Evolutionary conservation across 495 filamentous ascomycete genomes (phyloP).

Genomic region (Penicillium roqueforti): DNA sequence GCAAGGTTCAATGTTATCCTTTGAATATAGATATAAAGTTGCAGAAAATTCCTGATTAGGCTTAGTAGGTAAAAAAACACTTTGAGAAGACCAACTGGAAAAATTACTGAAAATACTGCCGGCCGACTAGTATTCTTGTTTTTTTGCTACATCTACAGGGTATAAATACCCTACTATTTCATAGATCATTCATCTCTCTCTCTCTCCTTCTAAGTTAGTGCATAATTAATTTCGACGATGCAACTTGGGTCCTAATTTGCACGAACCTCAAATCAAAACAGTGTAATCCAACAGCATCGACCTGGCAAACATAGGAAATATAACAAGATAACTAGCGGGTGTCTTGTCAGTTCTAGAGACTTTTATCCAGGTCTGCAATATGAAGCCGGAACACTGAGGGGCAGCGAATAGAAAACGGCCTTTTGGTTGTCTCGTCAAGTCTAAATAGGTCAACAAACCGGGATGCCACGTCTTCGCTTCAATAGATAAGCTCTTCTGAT

Average conservation of each 20-base stretch:
- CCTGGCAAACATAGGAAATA: slow-evolving; percentile 7
- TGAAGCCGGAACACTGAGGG: slow-evolving; percentile 1
- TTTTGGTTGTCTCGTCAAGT: slow-evolving; percentile 6
- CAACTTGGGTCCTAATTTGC: slow-evolving; percentile 4
- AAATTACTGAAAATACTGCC: too few species aligned
- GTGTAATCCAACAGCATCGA: slow-evolving; percentile 5
- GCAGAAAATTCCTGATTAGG: too few species aligned
- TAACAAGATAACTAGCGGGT: slow-evolving; percentile 2
- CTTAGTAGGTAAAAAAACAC: too few species aligned
- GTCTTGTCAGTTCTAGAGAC: not conserved
- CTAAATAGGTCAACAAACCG: slow-evolving; percentile 2
- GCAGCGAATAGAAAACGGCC: slow-evolving; percentile 1
- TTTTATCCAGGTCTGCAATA: slow-evolving; percentile 1
- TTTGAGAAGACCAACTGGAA: too few species aligned
- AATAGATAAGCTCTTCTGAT: not conserved
- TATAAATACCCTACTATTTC: too few species aligned
- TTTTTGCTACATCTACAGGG: too few species aligned
- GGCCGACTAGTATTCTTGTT: too few species aligned
- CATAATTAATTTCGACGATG: not conserved
- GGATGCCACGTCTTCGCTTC: slow-evolving; percentile 1
- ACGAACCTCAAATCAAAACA: slow-evolving; percentile 1
- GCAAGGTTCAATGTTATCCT: too few species aligned
- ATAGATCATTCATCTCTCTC: too few species aligned
- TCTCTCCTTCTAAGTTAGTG: too few species aligned
- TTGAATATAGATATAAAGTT: too few species aligned